phyloP scores from a whole-genome alignment of 371 early-diverging fungal genomes.

The Coemansia sp. region DNA sequence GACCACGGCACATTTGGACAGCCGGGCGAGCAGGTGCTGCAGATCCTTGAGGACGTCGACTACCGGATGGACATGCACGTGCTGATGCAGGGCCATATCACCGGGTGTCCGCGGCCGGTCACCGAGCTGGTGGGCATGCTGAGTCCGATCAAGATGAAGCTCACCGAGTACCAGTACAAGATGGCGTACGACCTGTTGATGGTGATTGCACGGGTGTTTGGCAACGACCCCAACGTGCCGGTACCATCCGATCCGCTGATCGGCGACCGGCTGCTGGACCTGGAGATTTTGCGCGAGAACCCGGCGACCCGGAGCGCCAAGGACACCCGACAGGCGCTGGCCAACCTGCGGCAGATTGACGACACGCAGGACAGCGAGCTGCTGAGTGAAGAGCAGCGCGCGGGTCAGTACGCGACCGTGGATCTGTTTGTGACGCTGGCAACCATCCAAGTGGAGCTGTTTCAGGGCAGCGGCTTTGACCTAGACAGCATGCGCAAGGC shows the following conservation, averaged over 20 bases:
- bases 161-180: slow-evolving; percentile 80
- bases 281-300: slow-evolving; percentile 38
- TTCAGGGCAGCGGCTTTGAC: slow-evolving; percentile 58
- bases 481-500: slow-evolving; percentile 28
- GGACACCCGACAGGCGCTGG: slow-evolving; percentile 40
- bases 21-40: slow-evolving; percentile 53
- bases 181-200: slow-evolving; percentile 66
- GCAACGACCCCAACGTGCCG: slow-evolving; percentile 29
- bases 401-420: slow-evolving; percentile 40
- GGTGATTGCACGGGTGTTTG: slow-evolving; percentile 62
- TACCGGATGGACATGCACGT: slow-evolving; percentile 63
- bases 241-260: slow-evolving; percentile 23
- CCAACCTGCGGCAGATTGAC: slow-evolving; percentile 35
- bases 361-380: not conserved
- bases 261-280: slow-evolving; percentile 24
- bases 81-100: slow-evolving; percentile 32
- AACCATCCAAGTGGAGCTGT: slow-evolving; percentile 67
- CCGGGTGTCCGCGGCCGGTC: slow-evolving; percentile 51
- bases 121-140: slow-evolving; percentile 65
- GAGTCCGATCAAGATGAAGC: slow-evolving; percentile 73
- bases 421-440: slow-evolving; percentile 48
- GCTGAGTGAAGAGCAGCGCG: slow-evolving; percentile 9
- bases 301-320: slow-evolving; percentile 32
- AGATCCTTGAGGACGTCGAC: slow-evolving; percentile 83
- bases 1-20: slow-evolving; percentile 46